Evolutionary conservation across 1,284 basidiomycete genomes (phyloP).

Genomic region (Phlebopus sp.): DNA sequence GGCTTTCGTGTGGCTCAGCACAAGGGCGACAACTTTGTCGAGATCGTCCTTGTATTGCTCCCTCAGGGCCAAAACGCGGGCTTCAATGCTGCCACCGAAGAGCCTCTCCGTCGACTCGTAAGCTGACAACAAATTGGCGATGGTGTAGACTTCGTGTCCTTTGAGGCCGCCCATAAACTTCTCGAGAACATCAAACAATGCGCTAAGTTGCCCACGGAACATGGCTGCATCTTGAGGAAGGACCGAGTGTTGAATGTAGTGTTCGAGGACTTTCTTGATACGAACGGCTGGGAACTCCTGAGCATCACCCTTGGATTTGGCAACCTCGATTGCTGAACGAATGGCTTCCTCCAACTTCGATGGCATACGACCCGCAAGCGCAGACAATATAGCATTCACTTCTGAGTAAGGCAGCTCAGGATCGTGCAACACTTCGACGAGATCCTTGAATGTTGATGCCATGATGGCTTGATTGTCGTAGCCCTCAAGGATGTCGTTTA

Average conservation of each 20-base stretch:
- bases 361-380: conserved; percentile 93
- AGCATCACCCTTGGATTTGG: conserved; percentile 64
- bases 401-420: conserved; percentile 91
- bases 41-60: conserved; percentile 92
- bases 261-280: conserved; percentile 82
- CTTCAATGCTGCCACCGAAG: conserved; percentile 92
- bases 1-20: conserved; percentile 94
- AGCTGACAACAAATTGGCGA: conserved; percentile 69
- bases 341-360: conserved; percentile 87
- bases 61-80: conserved; percentile 85
- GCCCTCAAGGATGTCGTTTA: conserved; percentile 92
- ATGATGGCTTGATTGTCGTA: conserved; percentile 93
- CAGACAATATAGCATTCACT: conserved; percentile 80
- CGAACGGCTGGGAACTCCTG: conserved; percentile 86
- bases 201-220: conserved; percentile 71
- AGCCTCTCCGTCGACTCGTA: conserved; percentile 88
- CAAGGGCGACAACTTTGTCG: conserved; percentile 84
- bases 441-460: conserved; percentile 79
- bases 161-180: conserved; percentile 84
- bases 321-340: conserved; percentile 74
- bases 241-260: conserved; percentile 82
- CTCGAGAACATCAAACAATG: conserved; percentile 78
- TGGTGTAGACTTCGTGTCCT: conserved; percentile 78
- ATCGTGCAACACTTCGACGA: conserved; percentile 76
- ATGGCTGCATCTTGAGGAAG: conserved; percentile 75